Evolutionary conservation across 1,284 basidiomycete genomes (phyloP), one percentile per base, ranked within the genome.

Genomic region (Trichosporon sp.): DNA sequence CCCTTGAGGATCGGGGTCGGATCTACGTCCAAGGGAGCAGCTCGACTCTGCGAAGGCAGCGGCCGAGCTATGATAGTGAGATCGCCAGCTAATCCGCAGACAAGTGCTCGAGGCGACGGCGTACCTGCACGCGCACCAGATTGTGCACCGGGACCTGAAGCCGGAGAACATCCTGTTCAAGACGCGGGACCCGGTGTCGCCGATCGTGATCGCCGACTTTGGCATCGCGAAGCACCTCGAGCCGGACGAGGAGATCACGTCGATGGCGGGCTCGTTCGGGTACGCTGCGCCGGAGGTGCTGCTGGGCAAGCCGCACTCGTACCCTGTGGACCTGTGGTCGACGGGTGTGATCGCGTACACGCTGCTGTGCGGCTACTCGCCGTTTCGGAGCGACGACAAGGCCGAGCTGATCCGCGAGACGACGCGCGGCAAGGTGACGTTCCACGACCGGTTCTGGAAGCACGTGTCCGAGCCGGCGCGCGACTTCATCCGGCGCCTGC

Each of bases 261-360:
- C 89, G 0, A 84, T 96, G 2, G 95, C 95, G 0, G 96, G 96
- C 0, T 92, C 90, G 74, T 90, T 96, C 71, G 95, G 95, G 1
- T 98, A 98, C 77, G 92, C 95, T 23, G 95, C 95, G 1, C 93
- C 93, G 1, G 96, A 99, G 80, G 92, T 99, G 5, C 85, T 98
- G 29, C 88, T 87, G 70, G 90, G 91, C 75, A 83, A 87, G 47
- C 93, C 93, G 0, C 95, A 99, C 78, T 91, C 94, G 38, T 93
- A 93, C 80, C 89, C 92, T 6, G 95, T 98, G 11, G 96, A 98
- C 80, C 84, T 96, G 51, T 98, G 96, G 96, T 90, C 91, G 64
- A 90, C 90, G 11, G 96, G 96, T 0, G 89, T 98, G 72, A 97
- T 99, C 75, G 92, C 94, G 13, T 99, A 97, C 81, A 92, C 93